Evolutionary conservation across 352 stramenopile species (phyloP), one percentile per base, ranked within the genome.

Genomic region (Phytophthora hibernalis): DNA sequence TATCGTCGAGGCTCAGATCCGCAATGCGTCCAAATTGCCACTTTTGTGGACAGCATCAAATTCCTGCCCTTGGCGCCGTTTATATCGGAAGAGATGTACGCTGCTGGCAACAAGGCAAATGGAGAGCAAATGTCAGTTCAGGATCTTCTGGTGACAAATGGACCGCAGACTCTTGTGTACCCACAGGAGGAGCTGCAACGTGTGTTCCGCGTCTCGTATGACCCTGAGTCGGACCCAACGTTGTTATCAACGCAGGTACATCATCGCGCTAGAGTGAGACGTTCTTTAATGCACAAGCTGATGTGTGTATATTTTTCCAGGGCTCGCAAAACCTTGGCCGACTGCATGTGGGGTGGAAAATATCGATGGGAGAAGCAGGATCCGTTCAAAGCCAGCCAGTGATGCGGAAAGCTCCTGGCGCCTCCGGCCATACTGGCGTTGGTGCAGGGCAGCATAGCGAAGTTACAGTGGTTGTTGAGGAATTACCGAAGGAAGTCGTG

Each of bases 261-360:
- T 20, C 20, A 16, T 38, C 5, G 12, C 13, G 9, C 11, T 16
- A 43, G 1, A 22, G 6, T 54, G 50, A 13, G 12, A 35, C 12
- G 2, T 22, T 44, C 15, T 53, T 13, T 24, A 7, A 15, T 40
- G 3, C n/a, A 50, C 5, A 38, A 51, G 15, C 9, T 43, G n/a
- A 40, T 15, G n/a, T 50, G 8, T 38, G 18, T 8, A 3, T 45
- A 26, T 21, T 44, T 56, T 13, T 48, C 12, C n/a, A 89, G 79
- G 68, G 67, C 8, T 89, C 83, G 1, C 77, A 88, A 56, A 91
- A 91, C 42, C 56, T 92, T 10, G 88, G 88, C 0, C 78, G 86
- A 16, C 74, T 96, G 15, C 83, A 95, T 56, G 85, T 96, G 3
- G 80, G 82, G 15, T 96, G 88, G 88, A 93, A 94, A 72, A 90